These are phyloP conservation scores for Podaxis mareebaensis DNA, from an alignment of 768 basidiomycete genomes.

Conservation along the genomic window DNA sequence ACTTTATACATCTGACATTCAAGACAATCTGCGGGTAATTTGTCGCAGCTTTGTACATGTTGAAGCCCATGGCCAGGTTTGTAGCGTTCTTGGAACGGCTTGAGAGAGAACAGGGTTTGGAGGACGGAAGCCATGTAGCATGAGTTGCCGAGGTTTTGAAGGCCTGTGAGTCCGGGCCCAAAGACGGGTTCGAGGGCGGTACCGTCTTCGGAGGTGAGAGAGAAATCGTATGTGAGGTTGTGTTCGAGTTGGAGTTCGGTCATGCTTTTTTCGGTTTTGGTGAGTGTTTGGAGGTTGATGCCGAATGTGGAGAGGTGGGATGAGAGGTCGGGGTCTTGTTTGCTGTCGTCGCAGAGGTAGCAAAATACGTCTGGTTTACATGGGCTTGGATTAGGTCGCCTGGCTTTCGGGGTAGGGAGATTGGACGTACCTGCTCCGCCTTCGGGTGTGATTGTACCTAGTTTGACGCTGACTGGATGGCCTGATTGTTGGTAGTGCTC, in stretches of 20 bases:
- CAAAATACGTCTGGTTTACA: slow-evolving; percentile 81
- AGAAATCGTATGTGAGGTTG: slow-evolving; percentile 93
- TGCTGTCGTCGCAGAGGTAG: slow-evolving; percentile 86
- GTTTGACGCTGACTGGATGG: slow-evolving; percentile 86
- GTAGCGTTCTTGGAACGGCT: slow-evolving; percentile 77
- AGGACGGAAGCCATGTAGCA: slow-evolving; percentile 98
- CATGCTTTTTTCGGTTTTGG: slow-evolving; percentile 95
- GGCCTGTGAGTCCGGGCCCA: slow-evolving; percentile 86
- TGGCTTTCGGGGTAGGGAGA: background rate
- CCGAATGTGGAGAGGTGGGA: slow-evolving; percentile 80
- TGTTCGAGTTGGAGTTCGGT: slow-evolving; percentile 98
- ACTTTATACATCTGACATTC: slow-evolving; percentile 95
- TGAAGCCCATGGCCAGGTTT: slow-evolving; percentile 49
- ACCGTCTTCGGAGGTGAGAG: slow-evolving; percentile 83
- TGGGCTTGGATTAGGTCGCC: background rate
- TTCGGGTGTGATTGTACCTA: slow-evolving; percentile 96
- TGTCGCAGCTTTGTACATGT: slow-evolving; percentile 9
- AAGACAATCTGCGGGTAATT: slow-evolving; percentile 80
- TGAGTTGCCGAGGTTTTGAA: slow-evolving; percentile 93
- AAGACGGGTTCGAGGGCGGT: slow-evolving; percentile 86
- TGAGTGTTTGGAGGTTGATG: slow-evolving; percentile 79
- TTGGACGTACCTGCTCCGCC: slow-evolving; percentile 73
- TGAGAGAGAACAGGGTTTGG: slow-evolving; percentile 82
- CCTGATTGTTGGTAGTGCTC: slow-evolving; percentile 69
- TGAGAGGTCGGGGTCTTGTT: slow-evolving; percentile 72